Base-by-base conservation (phyloP, 805 yeast genomes). In the Metschnikowia gruessii region DNA sequence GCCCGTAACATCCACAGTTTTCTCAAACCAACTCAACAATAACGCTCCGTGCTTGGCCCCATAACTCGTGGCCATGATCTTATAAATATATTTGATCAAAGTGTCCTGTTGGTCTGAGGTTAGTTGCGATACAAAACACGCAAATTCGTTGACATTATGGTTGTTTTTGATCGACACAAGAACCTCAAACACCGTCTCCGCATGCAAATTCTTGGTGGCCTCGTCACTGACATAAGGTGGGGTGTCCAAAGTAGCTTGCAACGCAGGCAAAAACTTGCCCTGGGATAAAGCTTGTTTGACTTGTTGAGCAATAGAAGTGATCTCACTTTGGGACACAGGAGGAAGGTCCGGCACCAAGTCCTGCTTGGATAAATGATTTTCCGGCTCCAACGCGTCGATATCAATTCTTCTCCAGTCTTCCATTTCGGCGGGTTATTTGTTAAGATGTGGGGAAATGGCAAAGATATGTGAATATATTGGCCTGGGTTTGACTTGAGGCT, bases 361-460 rank as follows among this genome's bases (percentile, higher is more conserved):
- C 54, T 77, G 81, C 37, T 75, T 74, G 28, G 83, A 74, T 52
- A 87, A 66, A 58, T 80, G 82, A 56, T 77, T 79, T 39, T 91
- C 96, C 3, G 95, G 87, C 61, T 91, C 97, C 54, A 82, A 82
- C 15, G 89, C 87, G 66, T 94, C 98, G 44, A 94, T 83, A 65
- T 94, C 96, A 57, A 92, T 88, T 77, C 94, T 82, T 79, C 99
- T 85, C 95, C 95, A 87, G 62, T 85, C 90, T 50, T 79, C 83
- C 81, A 81, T 79, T 29, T 34, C 53, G 15, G 40, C 21, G 36
- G 36, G 8, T 26, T 26, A 26, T 26, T 6, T 6, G 28, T 26
- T 10, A 3, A 26, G 9, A 11, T 6, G 5, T 5, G 28, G 28
- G 5, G 28, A 21, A 21, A 21, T 26, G 12, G 9, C 28, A 26